Evolutionary conservation across 1,284 basidiomycete species (phyloP).

Genomic region (Erythrobasidium hasegawianum): DNA sequence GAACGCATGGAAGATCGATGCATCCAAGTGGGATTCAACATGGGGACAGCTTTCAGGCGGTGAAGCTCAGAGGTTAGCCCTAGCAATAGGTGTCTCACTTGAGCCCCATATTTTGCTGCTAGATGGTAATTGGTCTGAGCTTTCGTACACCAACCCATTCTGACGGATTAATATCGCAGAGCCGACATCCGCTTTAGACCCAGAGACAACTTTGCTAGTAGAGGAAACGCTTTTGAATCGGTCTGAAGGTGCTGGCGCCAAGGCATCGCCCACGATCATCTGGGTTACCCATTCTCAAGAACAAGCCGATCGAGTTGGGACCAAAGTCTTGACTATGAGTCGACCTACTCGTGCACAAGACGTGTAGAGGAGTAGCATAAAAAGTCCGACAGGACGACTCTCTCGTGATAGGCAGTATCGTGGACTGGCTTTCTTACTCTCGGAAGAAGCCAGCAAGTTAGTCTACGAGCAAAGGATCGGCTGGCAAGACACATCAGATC

Average conservation of each 20-base stretch:
- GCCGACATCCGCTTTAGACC: constrained; percentile 78
- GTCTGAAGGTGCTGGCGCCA: constrained; percentile 3
- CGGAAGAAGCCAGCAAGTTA: no score
- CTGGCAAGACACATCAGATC: no score
- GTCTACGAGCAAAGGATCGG: no score
- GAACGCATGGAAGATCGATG: constrained; percentile 63
- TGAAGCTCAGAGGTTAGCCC: constrained; percentile 70
- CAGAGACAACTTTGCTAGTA: constrained; percentile 61
- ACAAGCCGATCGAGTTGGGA: constrained; percentile 69
- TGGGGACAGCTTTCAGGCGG: constrained; percentile 78
- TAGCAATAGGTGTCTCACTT: constrained; percentile 68
- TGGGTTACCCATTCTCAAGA: constrained; percentile 85
- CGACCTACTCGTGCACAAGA: no score
- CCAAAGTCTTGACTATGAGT: constrained; percentile 37
- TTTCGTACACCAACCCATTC: no score
- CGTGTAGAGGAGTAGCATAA: no score
- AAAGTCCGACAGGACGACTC: no score
- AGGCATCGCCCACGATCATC: constrained; percentile 47
- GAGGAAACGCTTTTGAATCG: constrained; percentile 58
- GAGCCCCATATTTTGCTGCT: constrained; percentile 74
- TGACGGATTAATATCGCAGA: no score
- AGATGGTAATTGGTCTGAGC: no score
- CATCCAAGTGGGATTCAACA: constrained; percentile 66
- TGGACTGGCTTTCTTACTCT: no score
- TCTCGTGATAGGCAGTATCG: no score